These are phyloP conservation scores for Globisporangium barbulae DNA, from an alignment of 352 stramenopile genomes.

Conservation along the genomic window DNA sequence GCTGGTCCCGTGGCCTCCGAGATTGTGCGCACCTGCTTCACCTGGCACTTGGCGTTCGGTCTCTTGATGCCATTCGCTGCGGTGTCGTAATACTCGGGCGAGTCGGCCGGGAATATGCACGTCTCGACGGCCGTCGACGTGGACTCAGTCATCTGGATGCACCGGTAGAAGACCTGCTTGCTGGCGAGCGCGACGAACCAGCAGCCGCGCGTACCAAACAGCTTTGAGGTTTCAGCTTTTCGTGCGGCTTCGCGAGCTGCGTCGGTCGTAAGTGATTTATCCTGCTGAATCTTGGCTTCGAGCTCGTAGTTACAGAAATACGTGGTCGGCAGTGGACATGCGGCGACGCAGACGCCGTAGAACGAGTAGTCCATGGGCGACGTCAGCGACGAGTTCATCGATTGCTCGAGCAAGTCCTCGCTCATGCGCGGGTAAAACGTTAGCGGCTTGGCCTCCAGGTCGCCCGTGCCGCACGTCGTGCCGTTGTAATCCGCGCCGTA, in stretches of 20 bases:
- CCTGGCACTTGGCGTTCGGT: constrained; percentile 70
- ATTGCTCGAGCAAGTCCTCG: constrained; percentile 66
- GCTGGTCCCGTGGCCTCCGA: constrained; percentile 52
- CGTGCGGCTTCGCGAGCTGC: constrained; percentile 38
- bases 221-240: constrained; percentile 33
- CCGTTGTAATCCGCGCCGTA: constrained; percentile 77
- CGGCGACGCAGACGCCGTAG: constrained; percentile 65
- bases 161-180: constrained; percentile 73
- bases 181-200: constrained; percentile 69
- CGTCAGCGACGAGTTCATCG: constrained; percentile 34
- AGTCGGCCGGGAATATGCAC: constrained; percentile 66
- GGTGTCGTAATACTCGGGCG: constrained; percentile 62
- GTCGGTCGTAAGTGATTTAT: constrained; percentile 38
- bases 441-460: constrained; percentile 23
- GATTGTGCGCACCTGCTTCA: constrained; percentile 60
- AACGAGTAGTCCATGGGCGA: constrained; percentile 54
- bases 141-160: constrained; percentile 61
- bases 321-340: constrained; percentile 37
- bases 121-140: constrained; percentile 62
- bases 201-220: constrained; percentile 40
- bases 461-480: constrained; percentile 62
- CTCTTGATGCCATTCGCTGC: constrained; percentile 37
- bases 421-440: constrained; percentile 80
- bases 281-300: constrained; percentile 44
- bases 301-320: constrained; percentile 82